Percentiles rank a stretch among this genome's conserved stretches.
phyloP scores from a whole-genome alignment of 345 rosid species.

The Salix caprea region DNA sequence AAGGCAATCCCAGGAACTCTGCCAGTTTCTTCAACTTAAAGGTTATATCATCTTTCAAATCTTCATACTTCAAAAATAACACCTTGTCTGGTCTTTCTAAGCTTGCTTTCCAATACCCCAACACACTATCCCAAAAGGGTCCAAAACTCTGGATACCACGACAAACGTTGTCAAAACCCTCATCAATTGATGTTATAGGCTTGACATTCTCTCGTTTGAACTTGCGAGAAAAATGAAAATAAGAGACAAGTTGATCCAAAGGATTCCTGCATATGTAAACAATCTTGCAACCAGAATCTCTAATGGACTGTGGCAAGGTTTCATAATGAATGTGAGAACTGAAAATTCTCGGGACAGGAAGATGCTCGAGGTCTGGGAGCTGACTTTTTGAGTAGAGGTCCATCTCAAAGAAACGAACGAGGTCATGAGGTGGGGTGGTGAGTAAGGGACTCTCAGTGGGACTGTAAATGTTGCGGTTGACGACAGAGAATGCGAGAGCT shows the following conservation, averaged over 20 bases:
- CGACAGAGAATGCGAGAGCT: conserved; percentile 25
- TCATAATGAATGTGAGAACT: conserved; percentile 11
- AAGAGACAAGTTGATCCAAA: conserved; percentile 21
- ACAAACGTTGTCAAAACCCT: conserved; percentile 31
- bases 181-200: conserved; percentile 19
- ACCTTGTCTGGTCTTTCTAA: conserved; percentile 22
- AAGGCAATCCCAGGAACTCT: conserved; percentile 4
- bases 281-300: conserved; percentile 1
- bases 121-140: conserved; percentile 37
- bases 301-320: conserved; percentile 4
- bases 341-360: conserved; percentile 9
- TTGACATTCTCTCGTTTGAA: not conserved
- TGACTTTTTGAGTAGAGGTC: conserved; percentile 9
- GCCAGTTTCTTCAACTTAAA: conserved; percentile 21
- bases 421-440: conserved; percentile 35
- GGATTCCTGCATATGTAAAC: conserved; percentile 28
- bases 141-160: conserved; percentile 24
- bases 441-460: conserved; percentile 16
- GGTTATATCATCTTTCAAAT: conserved; percentile 24
- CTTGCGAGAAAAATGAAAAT: conserved; percentile 13
- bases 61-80: conserved; percentile 34
- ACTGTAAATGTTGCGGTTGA: conserved; percentile 17
- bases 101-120: conserved; percentile 34
- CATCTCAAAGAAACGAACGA: conserved; percentile 35
- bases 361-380: not conserved